These are phyloP conservation scores for Cladorrhinum sp. DNA, from an alignment of 2,329 filamentous ascomycete genomes.

Conservation along the genomic window DNA sequence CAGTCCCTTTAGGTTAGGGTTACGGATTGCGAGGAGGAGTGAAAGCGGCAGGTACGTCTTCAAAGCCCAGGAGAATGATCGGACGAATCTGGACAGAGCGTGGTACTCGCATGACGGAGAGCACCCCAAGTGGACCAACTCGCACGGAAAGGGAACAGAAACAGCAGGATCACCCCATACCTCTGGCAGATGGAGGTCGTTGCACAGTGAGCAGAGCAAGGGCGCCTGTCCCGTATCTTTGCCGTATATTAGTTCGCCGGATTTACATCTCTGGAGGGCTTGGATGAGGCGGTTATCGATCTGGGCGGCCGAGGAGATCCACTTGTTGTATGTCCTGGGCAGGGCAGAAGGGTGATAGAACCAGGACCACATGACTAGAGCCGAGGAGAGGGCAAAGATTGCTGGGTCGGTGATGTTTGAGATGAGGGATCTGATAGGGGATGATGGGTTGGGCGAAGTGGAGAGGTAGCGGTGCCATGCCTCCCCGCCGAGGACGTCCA, in stretches of 20 bases:
- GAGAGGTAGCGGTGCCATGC: conserved; percentile 57
- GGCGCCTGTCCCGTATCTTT: conserved; percentile 67
- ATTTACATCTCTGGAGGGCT: conserved; percentile 65
- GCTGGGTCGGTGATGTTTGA: conserved; percentile 58
- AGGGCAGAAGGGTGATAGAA: conserved; percentile 71
- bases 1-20: conserved; percentile 45
- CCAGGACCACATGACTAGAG: conserved; percentile 86
- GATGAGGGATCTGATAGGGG: conserved; percentile 43
- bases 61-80: conserved; percentile 71
- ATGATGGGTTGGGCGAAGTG: conserved; percentile 46
- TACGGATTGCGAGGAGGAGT: conserved; percentile 57
- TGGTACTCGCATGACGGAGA: conserved; percentile 74
- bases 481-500: conserved; percentile 67
- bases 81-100: conserved; percentile 63
- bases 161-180: conserved; percentile 69
- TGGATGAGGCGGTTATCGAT: conserved; percentile 73
- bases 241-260: conserved; percentile 66
- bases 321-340: conserved; percentile 72
- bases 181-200: conserved; percentile 65
- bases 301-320: conserved; percentile 75
- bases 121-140: conserved; percentile 77
- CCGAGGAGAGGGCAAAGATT: conserved; percentile 69
- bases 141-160: conserved; percentile 73
- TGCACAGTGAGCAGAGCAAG: conserved; percentile 69
- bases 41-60: conserved; percentile 75